Evolutionary conservation across 345 rosid genomes (phyloP).

Genomic region (Eucalyptus urophylla): DNA sequence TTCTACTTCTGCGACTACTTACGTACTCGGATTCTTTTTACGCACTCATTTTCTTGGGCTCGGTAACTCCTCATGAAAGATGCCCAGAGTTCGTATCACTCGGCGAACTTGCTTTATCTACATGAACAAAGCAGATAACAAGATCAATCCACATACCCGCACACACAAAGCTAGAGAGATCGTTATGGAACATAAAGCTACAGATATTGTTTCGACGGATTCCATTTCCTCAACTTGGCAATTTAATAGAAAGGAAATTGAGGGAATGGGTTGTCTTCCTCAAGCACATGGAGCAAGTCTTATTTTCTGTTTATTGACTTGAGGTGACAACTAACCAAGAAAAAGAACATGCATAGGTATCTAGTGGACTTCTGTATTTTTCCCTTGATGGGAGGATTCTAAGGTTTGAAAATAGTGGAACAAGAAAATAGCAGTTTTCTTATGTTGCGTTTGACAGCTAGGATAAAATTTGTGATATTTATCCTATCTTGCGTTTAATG

Average conservation of each 20-base stretch:
- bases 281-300: background rate
- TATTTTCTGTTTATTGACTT: too few relatives aligned
- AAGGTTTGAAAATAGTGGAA: too few relatives aligned
- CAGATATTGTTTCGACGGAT: background rate
- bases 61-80: background rate
- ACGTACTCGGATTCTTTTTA: background rate
- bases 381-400: too few relatives aligned
- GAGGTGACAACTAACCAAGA: too few relatives aligned
- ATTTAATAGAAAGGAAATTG: fast-evolving
- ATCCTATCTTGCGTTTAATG: too few relatives aligned
- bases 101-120: background rate
- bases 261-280: background rate
- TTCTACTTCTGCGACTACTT: background rate
- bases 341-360: too few relatives aligned
- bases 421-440: too few relatives aligned
- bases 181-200: background rate
- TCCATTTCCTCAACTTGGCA: background rate
- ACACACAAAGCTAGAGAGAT: background rate
- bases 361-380: too few relatives aligned
- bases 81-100: background rate
- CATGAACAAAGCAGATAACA: background rate
- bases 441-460: too few relatives aligned
- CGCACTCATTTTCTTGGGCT: background rate
- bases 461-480: too few relatives aligned
- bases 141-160: background rate